These are phyloP conservation scores for Nidularia sp. DNA, from an alignment of 768 basidiomycete genomes.

Conservation along the genomic window DNA sequence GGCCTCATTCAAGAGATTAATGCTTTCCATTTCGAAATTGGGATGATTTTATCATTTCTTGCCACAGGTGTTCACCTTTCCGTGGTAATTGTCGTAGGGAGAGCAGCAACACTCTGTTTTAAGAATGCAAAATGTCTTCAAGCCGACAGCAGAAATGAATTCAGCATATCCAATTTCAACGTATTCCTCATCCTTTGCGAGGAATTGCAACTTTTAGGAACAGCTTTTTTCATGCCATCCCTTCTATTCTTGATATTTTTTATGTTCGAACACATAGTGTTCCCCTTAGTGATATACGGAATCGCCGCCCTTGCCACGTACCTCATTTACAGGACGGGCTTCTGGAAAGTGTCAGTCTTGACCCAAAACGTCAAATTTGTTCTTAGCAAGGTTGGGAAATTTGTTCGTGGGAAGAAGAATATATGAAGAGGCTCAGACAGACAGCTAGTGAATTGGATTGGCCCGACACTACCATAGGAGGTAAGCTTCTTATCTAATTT, in stretches of 20 bases:
- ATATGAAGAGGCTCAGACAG: too few relatives aligned
- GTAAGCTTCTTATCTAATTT: too few relatives aligned
- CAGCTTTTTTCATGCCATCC: slow-evolving; percentile 3
- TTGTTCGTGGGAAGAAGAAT: too few relatives aligned
- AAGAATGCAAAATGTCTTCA: too few relatives aligned
- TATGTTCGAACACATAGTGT: slow-evolving; percentile 1
- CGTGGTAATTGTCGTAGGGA: slow-evolving; percentile 1
- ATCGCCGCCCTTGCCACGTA: not conserved
- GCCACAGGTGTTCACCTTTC: slow-evolving; percentile 3
- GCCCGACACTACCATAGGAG: too few relatives aligned
- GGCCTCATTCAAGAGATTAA: not conserved
- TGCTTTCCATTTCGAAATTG: slow-evolving; percentile 1
- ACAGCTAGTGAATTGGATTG: too few relatives aligned
- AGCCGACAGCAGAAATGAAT: too few relatives aligned
- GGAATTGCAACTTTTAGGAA: slow-evolving; percentile 4
- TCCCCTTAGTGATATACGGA: not conserved
- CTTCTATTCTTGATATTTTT: slow-evolving; percentile 1
- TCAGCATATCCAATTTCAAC: not conserved
- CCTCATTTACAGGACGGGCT: not conserved
- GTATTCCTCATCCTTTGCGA: slow-evolving; percentile 5
- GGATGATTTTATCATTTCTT: slow-evolving; percentile 5
- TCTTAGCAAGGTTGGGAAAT: too few relatives aligned
- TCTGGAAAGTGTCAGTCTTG: not conserved
- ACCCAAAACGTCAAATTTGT: too few relatives aligned
- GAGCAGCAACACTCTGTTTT: not conserved